A percentile compares a stretch with the other conserved stretches of the same genome.
Conservation (phyloP, 306 rosid genomes). For the Citrullus colocynthis region DNA sequence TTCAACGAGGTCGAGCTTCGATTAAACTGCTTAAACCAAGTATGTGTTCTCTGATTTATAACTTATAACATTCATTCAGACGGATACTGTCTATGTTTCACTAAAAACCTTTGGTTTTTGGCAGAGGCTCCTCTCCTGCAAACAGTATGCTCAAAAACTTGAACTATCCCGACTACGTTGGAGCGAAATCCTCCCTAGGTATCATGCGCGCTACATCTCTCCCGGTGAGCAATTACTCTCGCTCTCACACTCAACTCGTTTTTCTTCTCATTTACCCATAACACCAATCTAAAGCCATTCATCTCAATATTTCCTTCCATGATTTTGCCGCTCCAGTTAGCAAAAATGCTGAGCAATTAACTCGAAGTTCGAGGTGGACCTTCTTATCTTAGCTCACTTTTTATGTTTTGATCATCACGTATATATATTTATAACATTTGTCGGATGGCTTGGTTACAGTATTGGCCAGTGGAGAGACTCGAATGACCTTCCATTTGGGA, state of each 20-base stretch:
- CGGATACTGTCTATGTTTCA: background rate
- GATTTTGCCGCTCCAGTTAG: constrained; percentile 3
- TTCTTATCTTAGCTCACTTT: background rate
- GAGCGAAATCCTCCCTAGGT: constrained; percentile 44
- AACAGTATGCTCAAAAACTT: constrained; percentile 52
- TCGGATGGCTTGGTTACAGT: constrained; percentile 1
- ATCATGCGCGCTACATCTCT: constrained; percentile 38
- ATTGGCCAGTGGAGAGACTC: background rate
- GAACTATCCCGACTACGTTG: constrained; percentile 39
- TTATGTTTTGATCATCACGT: no score
- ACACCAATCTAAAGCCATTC: background rate
- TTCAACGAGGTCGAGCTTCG: constrained; percentile 54
- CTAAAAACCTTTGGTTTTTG: background rate
- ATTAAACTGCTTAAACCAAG: constrained; percentile 63
- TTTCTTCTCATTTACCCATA: constrained; percentile 4
- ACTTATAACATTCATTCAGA: background rate
- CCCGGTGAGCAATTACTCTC: constrained; percentile 26
- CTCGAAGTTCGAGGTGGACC: constrained; percentile 21
- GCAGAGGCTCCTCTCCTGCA: constrained; percentile 53
- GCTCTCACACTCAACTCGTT: background rate
- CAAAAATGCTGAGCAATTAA: constrained; percentile 16
- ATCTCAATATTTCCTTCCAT: background rate
- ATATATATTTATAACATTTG: background rate
- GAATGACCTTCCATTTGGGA: background rate
- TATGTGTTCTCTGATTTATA: constrained; percentile 8